Conservation (phyloP, 73 alveolate genomes). For the Paramecium sonneborni region DNA sequence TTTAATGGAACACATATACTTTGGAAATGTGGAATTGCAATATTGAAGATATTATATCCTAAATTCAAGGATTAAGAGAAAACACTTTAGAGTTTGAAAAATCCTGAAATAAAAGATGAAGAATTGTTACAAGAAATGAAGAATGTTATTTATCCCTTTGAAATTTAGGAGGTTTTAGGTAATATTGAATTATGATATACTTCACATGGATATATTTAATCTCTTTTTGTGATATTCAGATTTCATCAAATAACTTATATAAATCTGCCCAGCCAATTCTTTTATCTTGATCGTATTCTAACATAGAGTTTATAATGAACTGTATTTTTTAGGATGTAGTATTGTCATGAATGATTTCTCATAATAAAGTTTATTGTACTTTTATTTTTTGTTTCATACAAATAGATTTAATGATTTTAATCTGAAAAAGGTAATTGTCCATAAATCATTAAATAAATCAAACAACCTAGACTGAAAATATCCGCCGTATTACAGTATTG, state of each 20-base stretch:
- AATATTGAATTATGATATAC: slow-evolving; percentile 18
- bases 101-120: slow-evolving; percentile 2
- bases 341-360: background rate
- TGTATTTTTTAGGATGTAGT: background rate
- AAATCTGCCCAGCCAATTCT: background rate
- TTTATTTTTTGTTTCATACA: background rate
- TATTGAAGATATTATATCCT: background rate
- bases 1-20: background rate
- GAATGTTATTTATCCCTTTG: background rate
- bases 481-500: background rate
- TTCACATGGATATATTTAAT: background rate
- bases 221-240: background rate
- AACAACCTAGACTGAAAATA: background rate
- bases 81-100: background rate
- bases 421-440: background rate
- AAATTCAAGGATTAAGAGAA: background rate
- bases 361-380: background rate
- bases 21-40: slow-evolving; percentile 43
- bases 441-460: background rate
- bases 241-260: background rate
- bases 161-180: background rate
- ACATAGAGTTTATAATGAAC: background rate
- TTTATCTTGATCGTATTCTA: background rate
- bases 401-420: background rate
- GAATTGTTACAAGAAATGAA: slow-evolving; percentile 1